Evolutionary conservation across 768 basidiomycete species (phyloP), one percentile per base, ranked within the genome.

Genomic region (Russula earlei): DNA sequence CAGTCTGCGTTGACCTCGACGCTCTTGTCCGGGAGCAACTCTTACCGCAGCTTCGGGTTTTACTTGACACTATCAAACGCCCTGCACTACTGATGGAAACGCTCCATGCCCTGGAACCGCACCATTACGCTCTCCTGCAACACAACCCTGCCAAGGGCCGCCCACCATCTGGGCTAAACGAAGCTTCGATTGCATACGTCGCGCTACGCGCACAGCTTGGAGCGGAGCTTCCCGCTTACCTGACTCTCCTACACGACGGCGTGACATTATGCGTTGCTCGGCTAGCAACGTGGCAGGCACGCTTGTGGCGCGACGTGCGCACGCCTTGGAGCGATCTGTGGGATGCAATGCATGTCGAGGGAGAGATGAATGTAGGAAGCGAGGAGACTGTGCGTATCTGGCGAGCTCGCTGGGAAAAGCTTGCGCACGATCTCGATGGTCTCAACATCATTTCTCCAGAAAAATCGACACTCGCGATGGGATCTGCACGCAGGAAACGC

Each of bases 251-350:
- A 54, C 76, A 85, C 58, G 70, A 69, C n/a, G 87, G 86, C 17
- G 73, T 87, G 34, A 72, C 72, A 0, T 66, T 73, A 5, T 74
- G 77, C 50, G 73, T 87, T 0, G 62, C 72, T 3, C 72, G 78
- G 24, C 70, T 90, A 25, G 78, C 77, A 0, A 68, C 69, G 5
- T 75, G 80, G 55, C 88, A 91, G 65, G 73, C 73, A 2, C 67
- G 69, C 22, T 86, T 85, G 64, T 91, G 80, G 72, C 56, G 67
- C 15, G 78, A 78, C 37, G 76, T 86, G 6, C 74, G 77, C 41
- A 79, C 80, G 48, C 72, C 77, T 27, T 91, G 89, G 89, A 77
- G 74, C 2, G 83, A 82, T n/a, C 69, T 91, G n/a, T 91, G 89
- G 89, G 85, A 90, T 57, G 86, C 71, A 20, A 63, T 71, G 38